phyloP scores from a whole-genome alignment of 2,329 filamentous ascomycete genomes.

The Diaporthe velutina region DNA sequence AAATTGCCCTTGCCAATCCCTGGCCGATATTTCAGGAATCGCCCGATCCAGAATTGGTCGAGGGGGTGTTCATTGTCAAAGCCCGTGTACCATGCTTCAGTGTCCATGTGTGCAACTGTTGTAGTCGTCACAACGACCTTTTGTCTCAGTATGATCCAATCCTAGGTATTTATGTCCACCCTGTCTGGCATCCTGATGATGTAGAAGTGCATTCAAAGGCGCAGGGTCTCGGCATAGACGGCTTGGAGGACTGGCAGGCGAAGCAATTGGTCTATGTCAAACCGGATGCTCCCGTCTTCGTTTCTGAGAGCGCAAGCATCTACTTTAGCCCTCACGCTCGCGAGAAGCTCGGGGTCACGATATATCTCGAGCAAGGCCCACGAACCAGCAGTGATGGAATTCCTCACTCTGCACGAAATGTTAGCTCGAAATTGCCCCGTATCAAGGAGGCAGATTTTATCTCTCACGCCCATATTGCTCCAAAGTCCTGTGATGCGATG shows the following conservation, averaged over 20 bases:
- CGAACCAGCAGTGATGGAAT: background rate
- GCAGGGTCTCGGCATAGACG: conserved; percentile 47
- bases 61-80: conserved; percentile 43
- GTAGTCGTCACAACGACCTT: conserved; percentile 45
- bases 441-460: background rate
- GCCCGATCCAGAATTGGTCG: conserved; percentile 46
- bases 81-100: conserved; percentile 41
- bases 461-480: background rate
- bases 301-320: background rate
- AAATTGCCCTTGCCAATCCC: background rate
- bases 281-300: background rate
- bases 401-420: background rate
- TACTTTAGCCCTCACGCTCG: background rate
- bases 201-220: conserved; percentile 49
- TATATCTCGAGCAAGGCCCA: background rate
- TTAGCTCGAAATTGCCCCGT: background rate
- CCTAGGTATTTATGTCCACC: conserved; percentile 22
- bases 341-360: background rate
- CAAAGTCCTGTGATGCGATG: background rate
- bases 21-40: conserved; percentile 42
- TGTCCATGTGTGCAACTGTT: conserved; percentile 48
- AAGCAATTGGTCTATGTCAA: conserved; percentile 39
- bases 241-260: conserved; percentile 45
- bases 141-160: conserved; percentile 43
- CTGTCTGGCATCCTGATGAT: conserved; percentile 46